These are phyloP conservation scores for Cyclostephanos tholiformis DNA, from an alignment of 108 stramenopile genomes.

Conservation along the genomic window DNA sequence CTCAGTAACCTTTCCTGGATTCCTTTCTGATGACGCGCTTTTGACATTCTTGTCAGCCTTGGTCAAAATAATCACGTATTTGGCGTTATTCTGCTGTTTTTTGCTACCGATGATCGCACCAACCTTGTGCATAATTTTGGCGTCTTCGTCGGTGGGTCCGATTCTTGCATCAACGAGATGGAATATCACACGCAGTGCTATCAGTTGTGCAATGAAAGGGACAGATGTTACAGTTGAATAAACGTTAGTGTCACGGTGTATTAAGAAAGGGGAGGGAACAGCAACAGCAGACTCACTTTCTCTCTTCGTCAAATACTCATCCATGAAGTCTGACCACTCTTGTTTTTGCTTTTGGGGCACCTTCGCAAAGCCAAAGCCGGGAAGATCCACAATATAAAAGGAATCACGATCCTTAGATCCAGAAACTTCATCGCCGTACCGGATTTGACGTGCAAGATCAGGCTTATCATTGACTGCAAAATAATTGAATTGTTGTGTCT, in stretches of 20 bases:
- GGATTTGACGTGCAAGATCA: conserved; percentile 80
- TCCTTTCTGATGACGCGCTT: conserved; percentile 52
- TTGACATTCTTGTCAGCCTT: conserved; percentile 95
- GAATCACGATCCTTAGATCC: conserved; percentile 82
- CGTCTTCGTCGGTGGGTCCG: conserved; percentile 91
- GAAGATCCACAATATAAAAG: conserved; percentile 92
- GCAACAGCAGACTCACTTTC: conserved; percentile 16
- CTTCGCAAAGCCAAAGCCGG: conserved; percentile 96
- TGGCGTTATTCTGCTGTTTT: conserved; percentile 48
- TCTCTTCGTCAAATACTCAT: conserved; percentile 72
- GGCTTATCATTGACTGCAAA: conserved; percentile 94
- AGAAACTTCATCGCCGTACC: conserved; percentile 76
- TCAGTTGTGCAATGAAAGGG: not conserved
- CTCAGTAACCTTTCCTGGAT: conserved; percentile 70
- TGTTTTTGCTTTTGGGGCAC: conserved; percentile 79
- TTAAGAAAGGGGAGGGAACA: not conserved
- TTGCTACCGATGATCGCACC: conserved; percentile 48
- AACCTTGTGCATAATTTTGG: conserved; percentile 84
- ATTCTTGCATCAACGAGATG: conserved; percentile 93
- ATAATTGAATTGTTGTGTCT: conserved; percentile 96
- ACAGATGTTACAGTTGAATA: not conserved
- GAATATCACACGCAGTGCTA: conserved; percentile 77
- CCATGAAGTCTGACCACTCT: conserved; percentile 85
- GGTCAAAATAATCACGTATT: conserved; percentile 90
- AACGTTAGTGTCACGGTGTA: not conserved